Evolutionary conservation across 2,329 filamentous ascomycete species (phyloP).

Genomic region (Diaporthe capsici): DNA sequence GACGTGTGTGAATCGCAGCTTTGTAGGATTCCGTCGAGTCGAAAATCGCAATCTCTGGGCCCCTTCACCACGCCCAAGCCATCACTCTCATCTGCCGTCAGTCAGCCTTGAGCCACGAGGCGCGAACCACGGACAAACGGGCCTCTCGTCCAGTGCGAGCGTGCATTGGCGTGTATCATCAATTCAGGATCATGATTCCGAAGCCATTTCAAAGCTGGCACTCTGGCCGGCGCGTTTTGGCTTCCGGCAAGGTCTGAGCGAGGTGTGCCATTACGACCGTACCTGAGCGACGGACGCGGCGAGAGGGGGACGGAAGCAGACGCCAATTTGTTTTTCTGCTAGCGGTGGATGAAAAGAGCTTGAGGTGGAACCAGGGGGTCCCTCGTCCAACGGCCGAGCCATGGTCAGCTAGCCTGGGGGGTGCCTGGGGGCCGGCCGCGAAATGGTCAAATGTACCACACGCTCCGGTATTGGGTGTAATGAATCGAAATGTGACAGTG

Average conservation of each 20-base stretch:
- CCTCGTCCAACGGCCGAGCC: slow-evolving; percentile 31
- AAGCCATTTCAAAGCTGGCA: slow-evolving; percentile 22
- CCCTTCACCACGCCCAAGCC: background rate
- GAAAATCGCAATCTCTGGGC: slow-evolving; percentile 33
- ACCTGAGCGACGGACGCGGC: background rate
- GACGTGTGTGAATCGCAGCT: slow-evolving; percentile 9
- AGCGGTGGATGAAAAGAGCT: slow-evolving; percentile 22
- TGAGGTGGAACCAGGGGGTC: slow-evolving; percentile 17
- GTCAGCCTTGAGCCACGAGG: background rate
- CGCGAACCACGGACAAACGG: background rate
- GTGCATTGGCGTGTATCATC: slow-evolving; percentile 28
- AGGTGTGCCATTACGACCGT: slow-evolving; percentile 20
- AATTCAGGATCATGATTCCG: slow-evolving; percentile 2
- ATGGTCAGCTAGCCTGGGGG: slow-evolving; percentile 8
- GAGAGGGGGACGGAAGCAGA: slow-evolving; percentile 21
- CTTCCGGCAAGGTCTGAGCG: slow-evolving; percentile 22
- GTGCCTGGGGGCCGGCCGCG: slow-evolving; percentile 1
- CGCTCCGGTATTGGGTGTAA: background rate
- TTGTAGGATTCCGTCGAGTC: background rate
- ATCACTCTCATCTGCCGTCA: background rate
- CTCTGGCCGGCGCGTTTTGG: slow-evolving; percentile 17
- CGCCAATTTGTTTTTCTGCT: slow-evolving; percentile 30
- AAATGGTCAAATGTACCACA: background rate
- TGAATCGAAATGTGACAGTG: slow-evolving; percentile 25
- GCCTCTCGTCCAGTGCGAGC: background rate